phyloP scores from a whole-genome alignment of 495 filamentous ascomycete species.

The Parathielavia hyrcaniae region DNA sequence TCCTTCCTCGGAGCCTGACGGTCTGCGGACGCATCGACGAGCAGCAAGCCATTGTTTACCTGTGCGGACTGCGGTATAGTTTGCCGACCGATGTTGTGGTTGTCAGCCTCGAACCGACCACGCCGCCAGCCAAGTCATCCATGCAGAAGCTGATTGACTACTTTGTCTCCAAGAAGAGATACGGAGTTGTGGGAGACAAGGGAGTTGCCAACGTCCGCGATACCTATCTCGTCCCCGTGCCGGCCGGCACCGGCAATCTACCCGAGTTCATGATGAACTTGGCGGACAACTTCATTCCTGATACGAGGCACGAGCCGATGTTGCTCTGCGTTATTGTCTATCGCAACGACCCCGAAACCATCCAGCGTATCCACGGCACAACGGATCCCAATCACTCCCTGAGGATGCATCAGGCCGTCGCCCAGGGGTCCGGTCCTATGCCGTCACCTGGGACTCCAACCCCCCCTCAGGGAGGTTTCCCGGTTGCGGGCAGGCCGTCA shows the following conservation, averaged over 20 bases:
- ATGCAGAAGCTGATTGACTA: constrained; percentile 73
- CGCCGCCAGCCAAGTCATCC: constrained; percentile 45
- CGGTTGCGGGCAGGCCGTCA: constrained; percentile 31
- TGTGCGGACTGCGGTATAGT: constrained; percentile 72
- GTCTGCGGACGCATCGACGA: constrained; percentile 81
- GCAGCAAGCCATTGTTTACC: constrained; percentile 76
- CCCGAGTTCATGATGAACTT: constrained; percentile 74
- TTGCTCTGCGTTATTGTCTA: constrained; percentile 74
- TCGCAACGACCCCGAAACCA: constrained; percentile 46
- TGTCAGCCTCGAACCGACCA: constrained; percentile 55
- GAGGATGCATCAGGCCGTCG: constrained; percentile 7
- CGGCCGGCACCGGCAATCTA: constrained; percentile 48
- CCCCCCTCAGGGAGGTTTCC: constrained; percentile 17
- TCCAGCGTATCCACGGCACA: constrained; percentile 36
- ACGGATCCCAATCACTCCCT: constrained; percentile 5
- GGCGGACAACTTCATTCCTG: constrained; percentile 64
- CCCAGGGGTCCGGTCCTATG: neutral
- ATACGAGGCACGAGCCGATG: constrained; percentile 58
- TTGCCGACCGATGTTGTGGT: constrained; percentile 66
- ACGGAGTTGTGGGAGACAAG: constrained; percentile 74
- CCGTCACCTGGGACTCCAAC: constrained; percentile 29
- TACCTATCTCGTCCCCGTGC: constrained; percentile 70
- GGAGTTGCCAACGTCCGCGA: constrained; percentile 63
- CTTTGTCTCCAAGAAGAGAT: constrained; percentile 67
- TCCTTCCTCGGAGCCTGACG: constrained; percentile 61